phyloP scores from a whole-genome alignment of 768 basidiomycete genomes.

The Lactifluus volemus region DNA sequence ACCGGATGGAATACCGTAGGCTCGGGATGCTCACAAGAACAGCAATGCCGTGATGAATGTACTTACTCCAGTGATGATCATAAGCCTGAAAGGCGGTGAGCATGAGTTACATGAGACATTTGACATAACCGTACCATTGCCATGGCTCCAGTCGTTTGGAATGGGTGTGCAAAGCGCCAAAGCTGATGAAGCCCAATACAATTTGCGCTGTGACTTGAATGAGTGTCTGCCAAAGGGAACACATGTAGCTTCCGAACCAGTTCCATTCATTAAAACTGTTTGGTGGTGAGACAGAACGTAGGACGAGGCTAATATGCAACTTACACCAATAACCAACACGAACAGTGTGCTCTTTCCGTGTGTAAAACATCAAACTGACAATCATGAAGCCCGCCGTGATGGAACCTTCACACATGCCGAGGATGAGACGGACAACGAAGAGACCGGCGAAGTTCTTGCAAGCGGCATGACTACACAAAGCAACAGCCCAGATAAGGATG shows the following conservation, averaged over 20 bases:
- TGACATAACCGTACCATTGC: slow-evolving; percentile 46
- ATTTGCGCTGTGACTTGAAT: slow-evolving; percentile 45
- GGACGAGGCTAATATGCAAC: slow-evolving; percentile 22
- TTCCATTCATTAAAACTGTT: slow-evolving; percentile 67
- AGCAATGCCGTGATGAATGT: slow-evolving; percentile 43
- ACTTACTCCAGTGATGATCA: slow-evolving; percentile 58
- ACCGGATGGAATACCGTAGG: not conserved
- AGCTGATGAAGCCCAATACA: slow-evolving; percentile 59
- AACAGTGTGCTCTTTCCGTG: slow-evolving; percentile 56
- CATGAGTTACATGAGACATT: slow-evolving; percentile 8
- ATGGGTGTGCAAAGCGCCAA: slow-evolving; percentile 54
- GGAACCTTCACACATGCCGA: slow-evolving; percentile 65
- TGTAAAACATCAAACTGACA: slow-evolving; percentile 73
- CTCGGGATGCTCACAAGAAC: slow-evolving; percentile 41
- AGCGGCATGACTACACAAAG: slow-evolving; percentile 54
- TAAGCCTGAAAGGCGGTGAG: slow-evolving; percentile 37
- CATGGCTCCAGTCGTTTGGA: slow-evolving; percentile 53
- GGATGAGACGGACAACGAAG: slow-evolving; percentile 51
- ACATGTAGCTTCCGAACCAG: slow-evolving; percentile 32
- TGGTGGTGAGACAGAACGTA: not conserved
- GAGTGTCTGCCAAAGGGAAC: not conserved
- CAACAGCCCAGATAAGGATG: slow-evolving; percentile 57
- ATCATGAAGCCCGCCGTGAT: slow-evolving; percentile 74
- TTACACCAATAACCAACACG: slow-evolving; percentile 73
- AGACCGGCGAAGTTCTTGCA: slow-evolving; percentile 62